These are phyloP conservation scores for Chamaecrista fasciculata DNA, from an alignment of 306 rosid species.

Conservation along the genomic window DNA sequence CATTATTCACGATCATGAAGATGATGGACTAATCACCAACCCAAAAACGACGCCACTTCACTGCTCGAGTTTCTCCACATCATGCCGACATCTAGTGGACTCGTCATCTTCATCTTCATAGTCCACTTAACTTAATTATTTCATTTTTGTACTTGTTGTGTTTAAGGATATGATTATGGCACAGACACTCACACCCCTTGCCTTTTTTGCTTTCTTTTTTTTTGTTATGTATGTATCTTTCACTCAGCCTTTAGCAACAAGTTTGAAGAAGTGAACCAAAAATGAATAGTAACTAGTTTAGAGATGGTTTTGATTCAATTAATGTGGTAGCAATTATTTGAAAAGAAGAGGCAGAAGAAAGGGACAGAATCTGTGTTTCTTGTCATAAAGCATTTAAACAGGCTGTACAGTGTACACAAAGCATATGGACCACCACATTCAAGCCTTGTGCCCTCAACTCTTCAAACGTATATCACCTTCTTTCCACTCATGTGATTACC, in stretches of 20 bases:
- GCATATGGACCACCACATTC: not conserved
- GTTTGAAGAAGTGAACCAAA: no score
- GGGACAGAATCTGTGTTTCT: not conserved
- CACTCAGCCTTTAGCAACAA: no score
- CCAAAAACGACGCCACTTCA: conserved; percentile 61
- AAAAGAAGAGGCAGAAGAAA: not conserved
- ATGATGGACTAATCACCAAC: conserved; percentile 43
- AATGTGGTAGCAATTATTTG: not conserved
- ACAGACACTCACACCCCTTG: no score
- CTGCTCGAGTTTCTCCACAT: conserved; percentile 85
- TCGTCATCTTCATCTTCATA: conserved; percentile 49
- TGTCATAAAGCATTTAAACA: not conserved
- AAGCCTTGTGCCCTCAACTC: no score
- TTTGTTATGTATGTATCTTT: no score
- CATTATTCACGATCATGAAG: conserved; percentile 50
- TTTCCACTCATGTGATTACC: no score
- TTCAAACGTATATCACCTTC: no score
- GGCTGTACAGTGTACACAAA: not conserved
- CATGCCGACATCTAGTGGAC: conserved; percentile 73
- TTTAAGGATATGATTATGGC: no score
- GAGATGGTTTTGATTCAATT: not conserved
- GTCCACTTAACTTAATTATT: conserved; percentile 30
- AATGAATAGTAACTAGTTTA: no score
- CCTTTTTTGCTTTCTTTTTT: no score
- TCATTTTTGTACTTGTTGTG: no score